phyloP scores from a whole-genome alignment of 805 yeast species.

The Schwanniomyces pseudopolymorphus region DNA sequence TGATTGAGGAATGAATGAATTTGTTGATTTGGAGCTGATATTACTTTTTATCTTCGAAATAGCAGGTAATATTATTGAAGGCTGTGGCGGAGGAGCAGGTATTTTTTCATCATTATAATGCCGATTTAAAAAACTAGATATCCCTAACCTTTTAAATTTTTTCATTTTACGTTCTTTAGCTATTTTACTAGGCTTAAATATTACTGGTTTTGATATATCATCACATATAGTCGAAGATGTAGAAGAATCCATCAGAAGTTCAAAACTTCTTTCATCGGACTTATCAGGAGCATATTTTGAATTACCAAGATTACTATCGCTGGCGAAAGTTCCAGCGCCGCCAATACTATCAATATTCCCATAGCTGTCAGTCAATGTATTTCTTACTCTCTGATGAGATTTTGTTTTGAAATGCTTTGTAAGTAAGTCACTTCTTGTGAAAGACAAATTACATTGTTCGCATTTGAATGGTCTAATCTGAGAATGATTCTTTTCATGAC shows the following conservation, averaged over 20 bases:
- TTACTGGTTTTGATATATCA: neutral
- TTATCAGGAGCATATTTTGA: too few species aligned
- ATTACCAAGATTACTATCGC: neutral
- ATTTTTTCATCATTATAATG: neutral
- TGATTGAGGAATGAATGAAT: too few species aligned
- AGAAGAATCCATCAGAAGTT: too few species aligned
- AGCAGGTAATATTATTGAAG: conserved; percentile 6
- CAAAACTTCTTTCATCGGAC: too few species aligned
- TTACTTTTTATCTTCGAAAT: neutral
- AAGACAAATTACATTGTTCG: conserved; percentile 18
- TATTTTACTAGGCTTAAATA: neutral
- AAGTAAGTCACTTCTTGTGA: conserved; percentile 30
- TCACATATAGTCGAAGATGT: too few species aligned
- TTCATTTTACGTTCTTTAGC: neutral
- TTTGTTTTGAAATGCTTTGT: conserved; percentile 15
- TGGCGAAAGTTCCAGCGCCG: neutral
- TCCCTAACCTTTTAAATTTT: conserved; percentile 4
- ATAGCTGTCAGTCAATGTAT: neutral
- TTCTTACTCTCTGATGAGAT: neutral
- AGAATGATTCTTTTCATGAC: conserved; percentile 31
- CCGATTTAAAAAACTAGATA: conserved; percentile 4
- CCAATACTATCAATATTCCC: too few species aligned
- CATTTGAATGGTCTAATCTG: conserved; percentile 25
- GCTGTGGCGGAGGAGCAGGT: conserved; percentile 7
- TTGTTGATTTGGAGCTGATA: too few species aligned